Evolutionary conservation across 352 stramenopile genomes (phyloP).

Genomic region (Peronospora farinosa): DNA sequence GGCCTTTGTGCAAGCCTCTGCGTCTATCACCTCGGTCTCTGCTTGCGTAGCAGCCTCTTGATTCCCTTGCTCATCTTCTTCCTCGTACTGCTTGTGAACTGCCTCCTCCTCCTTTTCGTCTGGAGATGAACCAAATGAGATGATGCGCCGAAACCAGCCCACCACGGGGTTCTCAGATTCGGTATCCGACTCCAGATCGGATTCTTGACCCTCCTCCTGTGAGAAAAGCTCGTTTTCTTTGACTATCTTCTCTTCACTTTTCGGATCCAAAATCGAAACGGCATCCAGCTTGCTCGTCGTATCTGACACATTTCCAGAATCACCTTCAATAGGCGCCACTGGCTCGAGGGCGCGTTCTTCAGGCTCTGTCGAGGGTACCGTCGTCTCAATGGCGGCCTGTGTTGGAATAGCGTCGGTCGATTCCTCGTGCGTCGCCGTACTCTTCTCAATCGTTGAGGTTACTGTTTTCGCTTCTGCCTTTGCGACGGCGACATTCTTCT

Average conservation of each 20-base stretch:
- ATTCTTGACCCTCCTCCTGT: constrained; percentile 8
- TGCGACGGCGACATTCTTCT: neutral
- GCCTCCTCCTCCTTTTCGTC: constrained; percentile 15
- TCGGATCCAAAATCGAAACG: neutral
- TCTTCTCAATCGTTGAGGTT: constrained; percentile 2
- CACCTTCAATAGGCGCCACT: constrained; percentile 3
- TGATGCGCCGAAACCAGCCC: constrained; percentile 30
- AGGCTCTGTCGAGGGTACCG: neutral
- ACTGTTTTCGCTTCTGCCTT: constrained; percentile 2
- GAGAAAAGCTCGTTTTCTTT: constrained; percentile 7
- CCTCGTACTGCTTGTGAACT: constrained; percentile 12
- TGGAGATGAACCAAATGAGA: constrained; percentile 18
- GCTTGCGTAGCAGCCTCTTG: constrained; percentile 6
- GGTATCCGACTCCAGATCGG: constrained; percentile 6
- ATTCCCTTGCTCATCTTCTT: constrained; percentile 18
- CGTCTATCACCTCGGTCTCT: constrained; percentile 6
- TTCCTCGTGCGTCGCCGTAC: neutral
- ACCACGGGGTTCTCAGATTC: constrained; percentile 25
- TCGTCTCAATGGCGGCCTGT: constrained; percentile 1
- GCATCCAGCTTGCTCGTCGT: constrained; percentile 1
- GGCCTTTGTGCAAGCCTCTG: constrained; percentile 1
- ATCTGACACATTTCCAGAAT: neutral
- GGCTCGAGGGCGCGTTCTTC: constrained; percentile 4
- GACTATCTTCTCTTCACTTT: constrained; percentile 3
- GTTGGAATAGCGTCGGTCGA: neutral